These are phyloP conservation scores for Vigna trinervia DNA, from an alignment of 306 rosid genomes.

Conservation along the genomic window DNA sequence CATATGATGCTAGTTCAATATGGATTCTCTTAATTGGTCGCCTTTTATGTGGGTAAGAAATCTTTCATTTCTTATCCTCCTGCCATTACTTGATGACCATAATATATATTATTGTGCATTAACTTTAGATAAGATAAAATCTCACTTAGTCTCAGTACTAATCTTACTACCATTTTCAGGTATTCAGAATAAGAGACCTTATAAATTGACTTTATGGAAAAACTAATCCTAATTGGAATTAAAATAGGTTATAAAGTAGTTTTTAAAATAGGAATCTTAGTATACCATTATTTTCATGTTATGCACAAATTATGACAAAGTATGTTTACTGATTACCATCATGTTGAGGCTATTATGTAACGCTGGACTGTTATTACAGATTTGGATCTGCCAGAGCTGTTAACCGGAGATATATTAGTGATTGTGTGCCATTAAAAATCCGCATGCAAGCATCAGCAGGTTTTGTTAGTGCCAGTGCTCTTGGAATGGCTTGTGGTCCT, in stretches of 20 bases:
- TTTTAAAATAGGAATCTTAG: not conserved
- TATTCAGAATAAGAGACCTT: conserved; percentile 9
- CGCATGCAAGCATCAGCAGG: conserved; percentile 99
- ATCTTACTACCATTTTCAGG: not conserved
- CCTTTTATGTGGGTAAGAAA: conserved; percentile 89
- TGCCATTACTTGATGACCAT: conserved; percentile 35
- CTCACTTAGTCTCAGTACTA: not conserved
- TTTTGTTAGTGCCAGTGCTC: conserved; percentile 99
- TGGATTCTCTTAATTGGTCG: conserved; percentile 97
- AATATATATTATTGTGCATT: conserved; percentile 24
- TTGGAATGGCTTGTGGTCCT: conserved; percentile 99
- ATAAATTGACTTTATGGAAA: conserved; percentile 24
- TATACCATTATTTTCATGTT: conserved; percentile 28
- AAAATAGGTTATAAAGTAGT: conserved; percentile 6
- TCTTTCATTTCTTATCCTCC: conserved; percentile 44
- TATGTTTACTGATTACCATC: conserved; percentile 2
- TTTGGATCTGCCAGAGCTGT: conserved; percentile 99
- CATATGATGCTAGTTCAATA: conserved; percentile 80
- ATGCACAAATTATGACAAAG: conserved; percentile 6
- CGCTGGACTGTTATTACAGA: conserved; percentile 55
- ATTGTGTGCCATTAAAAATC: conserved; percentile 82
- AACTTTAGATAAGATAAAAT: conserved; percentile 17
- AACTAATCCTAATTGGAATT: conserved; percentile 3
- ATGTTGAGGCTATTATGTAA: conserved; percentile 25
- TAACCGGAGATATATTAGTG: conserved; percentile 96